Evolutionary conservation across 306 rosid species (phyloP).

Genomic region (Prunus mongolica): DNA sequence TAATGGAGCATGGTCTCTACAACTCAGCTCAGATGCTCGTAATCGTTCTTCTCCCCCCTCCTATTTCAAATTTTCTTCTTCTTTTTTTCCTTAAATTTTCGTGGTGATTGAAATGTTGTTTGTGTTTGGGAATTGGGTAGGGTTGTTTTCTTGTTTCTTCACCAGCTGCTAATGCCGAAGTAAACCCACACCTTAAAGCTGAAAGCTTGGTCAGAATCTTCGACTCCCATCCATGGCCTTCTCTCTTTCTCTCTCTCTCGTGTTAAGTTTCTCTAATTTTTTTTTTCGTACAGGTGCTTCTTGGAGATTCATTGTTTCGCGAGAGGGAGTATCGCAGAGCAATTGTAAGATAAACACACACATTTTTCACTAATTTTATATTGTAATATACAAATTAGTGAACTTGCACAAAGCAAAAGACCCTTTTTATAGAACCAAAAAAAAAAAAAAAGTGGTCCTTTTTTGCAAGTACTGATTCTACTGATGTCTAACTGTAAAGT

Average conservation of each 20-base stretch:
- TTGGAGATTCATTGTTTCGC: slow-evolving; percentile 72
- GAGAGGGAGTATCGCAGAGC: slow-evolving; percentile 90
- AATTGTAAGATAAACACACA: slow-evolving; percentile 49
- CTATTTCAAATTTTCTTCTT: not conserved
- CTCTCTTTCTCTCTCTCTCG: slow-evolving; percentile 6
- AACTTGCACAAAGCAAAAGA: not conserved
- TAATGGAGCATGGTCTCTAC: slow-evolving; percentile 86
- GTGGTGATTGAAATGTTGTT: not conserved
- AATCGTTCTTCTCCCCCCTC: slow-evolving; percentile 10
- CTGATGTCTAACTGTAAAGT: not conserved
- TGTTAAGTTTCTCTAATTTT: not conserved
- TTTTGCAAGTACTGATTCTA: not conserved
- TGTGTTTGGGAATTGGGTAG: slow-evolving; percentile 22
- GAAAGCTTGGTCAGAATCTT: slow-evolving; percentile 72
- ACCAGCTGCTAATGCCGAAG: slow-evolving; percentile 77
- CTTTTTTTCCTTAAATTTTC: not conserved
- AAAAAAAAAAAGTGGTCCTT: not conserved
- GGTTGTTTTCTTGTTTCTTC: slow-evolving; percentile 96
- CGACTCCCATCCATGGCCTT: not conserved
- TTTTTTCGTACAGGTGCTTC: slow-evolving; percentile 53
- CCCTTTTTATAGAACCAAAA: not conserved
- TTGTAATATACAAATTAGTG: not conserved
- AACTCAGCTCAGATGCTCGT: slow-evolving; percentile 97
- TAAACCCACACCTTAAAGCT: slow-evolving; percentile 68
- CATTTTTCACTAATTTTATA: not conserved